Evolutionary conservation across 2,329 filamentous ascomycete species (phyloP).

Genomic region (Rhytidhysteron rufulum): DNA sequence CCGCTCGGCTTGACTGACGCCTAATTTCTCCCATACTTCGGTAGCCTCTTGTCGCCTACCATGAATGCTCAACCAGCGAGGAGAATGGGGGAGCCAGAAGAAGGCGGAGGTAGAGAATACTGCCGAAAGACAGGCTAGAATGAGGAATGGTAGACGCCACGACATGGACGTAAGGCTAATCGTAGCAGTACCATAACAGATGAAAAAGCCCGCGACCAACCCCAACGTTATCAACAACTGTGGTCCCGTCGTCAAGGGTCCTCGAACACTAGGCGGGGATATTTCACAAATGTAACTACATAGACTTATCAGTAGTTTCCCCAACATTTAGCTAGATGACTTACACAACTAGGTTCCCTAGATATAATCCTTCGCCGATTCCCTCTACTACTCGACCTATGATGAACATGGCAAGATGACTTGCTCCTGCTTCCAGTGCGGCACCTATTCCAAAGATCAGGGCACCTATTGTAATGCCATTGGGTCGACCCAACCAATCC

Average conservation of each 20-base stretch:
- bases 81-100: constrained; percentile 51
- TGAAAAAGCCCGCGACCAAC: constrained; percentile 56
- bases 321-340: no score
- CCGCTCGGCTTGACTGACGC: constrained; percentile 39
- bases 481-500: constrained; percentile 51
- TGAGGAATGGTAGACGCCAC: constrained; percentile 57
- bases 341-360: constrained; percentile 54
- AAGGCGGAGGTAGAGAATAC: constrained; percentile 38
- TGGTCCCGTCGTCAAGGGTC: constrained; percentile 49
- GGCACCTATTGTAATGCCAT: constrained; percentile 48
- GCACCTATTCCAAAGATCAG: constrained; percentile 54
- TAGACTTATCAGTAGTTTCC: no score
- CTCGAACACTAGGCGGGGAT: constrained; percentile 49
- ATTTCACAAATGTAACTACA: constrained; percentile 57
- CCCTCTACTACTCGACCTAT: constrained; percentile 55
- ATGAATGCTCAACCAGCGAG: constrained; percentile 54
- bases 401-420: constrained; percentile 50
- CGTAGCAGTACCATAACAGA: constrained; percentile 53
- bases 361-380: constrained; percentile 56
- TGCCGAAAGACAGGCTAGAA: constrained; percentile 31
- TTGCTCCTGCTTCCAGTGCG: constrained; percentile 49
- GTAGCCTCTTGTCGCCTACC: constrained; percentile 47
- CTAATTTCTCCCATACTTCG: constrained; percentile 6
- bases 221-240: constrained; percentile 51
- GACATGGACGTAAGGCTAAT: constrained; percentile 45